phyloP scores from a whole-genome alignment of 1,284 basidiomycete species.

The Pterulicium gracile region DNA sequence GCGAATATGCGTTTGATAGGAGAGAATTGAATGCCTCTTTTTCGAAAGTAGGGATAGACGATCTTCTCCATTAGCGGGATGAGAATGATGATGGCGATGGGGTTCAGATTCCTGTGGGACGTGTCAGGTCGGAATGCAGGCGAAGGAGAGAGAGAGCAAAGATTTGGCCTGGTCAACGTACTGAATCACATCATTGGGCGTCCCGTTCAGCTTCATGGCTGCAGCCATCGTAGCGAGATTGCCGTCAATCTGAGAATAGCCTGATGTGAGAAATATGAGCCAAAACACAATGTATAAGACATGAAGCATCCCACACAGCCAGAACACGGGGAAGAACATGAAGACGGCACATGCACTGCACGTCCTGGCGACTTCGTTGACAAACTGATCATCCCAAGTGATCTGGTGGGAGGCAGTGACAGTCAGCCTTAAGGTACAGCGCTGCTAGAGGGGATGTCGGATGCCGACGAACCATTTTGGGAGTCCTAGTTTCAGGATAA shows the following conservation, averaged over 20 bases:
- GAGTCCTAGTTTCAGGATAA: conserved; percentile 21
- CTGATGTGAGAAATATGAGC: conserved; percentile 10
- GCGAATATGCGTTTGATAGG: conserved; percentile 51
- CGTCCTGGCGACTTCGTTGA: conserved; percentile 52
- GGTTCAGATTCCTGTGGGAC: too few relatives aligned
- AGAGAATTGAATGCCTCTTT: conserved; percentile 40
- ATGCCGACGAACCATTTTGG: too few relatives aligned
- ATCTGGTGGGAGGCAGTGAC: too few relatives aligned
- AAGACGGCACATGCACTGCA: conserved; percentile 57
- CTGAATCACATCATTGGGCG: conserved; percentile 49
- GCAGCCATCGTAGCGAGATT: conserved; percentile 44
- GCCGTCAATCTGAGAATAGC: conserved; percentile 41
- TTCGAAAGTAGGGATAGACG: conserved; percentile 48
- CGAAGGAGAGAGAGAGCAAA: too few relatives aligned
- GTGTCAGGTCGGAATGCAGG: neutral
- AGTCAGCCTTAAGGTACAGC: too few relatives aligned
- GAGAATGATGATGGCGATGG: conserved; percentile 38
- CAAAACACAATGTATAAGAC: neutral
- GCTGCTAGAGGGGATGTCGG: too few relatives aligned
- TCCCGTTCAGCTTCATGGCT: conserved; percentile 37
- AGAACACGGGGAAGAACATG: conserved; percentile 45
- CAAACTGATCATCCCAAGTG: conserved; percentile 46
- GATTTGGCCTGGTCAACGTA: conserved; percentile 10
- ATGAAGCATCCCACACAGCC: conserved; percentile 27
- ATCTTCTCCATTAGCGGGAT: conserved; percentile 35